These are phyloP conservation scores for Gossypium turneri DNA, from an alignment of 345 rosid species.

Conservation along the genomic window DNA sequence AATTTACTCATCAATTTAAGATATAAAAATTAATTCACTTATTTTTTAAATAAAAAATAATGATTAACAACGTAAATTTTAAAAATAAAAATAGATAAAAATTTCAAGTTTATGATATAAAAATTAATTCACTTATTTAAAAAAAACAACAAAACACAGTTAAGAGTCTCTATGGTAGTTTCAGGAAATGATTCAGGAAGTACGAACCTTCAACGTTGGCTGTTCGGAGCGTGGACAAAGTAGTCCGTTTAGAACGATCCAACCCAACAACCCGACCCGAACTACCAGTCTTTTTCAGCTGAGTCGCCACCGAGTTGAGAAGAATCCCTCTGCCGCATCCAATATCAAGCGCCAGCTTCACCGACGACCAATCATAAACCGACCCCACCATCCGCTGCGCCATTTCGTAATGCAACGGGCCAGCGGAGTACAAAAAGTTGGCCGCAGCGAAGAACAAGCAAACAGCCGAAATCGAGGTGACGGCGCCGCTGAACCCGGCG, in stretches of 20 bases:
- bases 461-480: conserved; percentile 62
- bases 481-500: conserved; percentile 75
- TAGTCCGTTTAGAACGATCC: conserved; percentile 67
- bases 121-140: too few relatives aligned
- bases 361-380: conserved; percentile 83
- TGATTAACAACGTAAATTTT: too few relatives aligned
- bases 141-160: too few relatives aligned
- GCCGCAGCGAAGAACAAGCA: conserved; percentile 78
- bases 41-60: too few relatives aligned
- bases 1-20: too few relatives aligned
- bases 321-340: conserved; percentile 92
- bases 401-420: conserved; percentile 74
- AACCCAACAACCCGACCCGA: conserved; percentile 94
- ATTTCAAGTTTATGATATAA: too few relatives aligned
- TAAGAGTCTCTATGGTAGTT: too few relatives aligned
- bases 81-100: too few relatives aligned
- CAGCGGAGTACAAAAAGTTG: conserved; percentile 80
- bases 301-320: conserved; percentile 86
- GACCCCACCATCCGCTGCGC: conserved; percentile 86
- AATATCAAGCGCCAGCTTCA: conserved; percentile 79
- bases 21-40: too few relatives aligned
- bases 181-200: too few relatives aligned
- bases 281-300: conserved; percentile 90
- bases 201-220: conserved; percentile 76
- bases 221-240: conserved; percentile 80